Evolutionary conservation across 2,329 filamentous ascomycete species (phyloP).

Genomic region (Berkeleyomyces rouxiae): DNA sequence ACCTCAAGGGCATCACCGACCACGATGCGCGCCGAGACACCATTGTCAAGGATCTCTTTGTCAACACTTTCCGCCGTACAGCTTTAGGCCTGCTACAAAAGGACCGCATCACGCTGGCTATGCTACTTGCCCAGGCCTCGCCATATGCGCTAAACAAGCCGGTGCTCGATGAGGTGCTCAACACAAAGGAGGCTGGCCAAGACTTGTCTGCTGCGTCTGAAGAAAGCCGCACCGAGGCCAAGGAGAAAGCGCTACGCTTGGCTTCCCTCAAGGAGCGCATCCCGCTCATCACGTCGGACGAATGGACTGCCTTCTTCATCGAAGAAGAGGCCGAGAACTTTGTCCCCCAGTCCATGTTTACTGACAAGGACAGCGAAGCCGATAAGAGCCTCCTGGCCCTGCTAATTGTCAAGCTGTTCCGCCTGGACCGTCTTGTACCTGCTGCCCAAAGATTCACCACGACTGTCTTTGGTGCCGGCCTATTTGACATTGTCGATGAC

Average conservation of each 20-base stretch:
- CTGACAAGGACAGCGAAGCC: conserved; percentile 37
- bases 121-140: conserved; percentile 89
- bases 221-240: conserved; percentile 42
- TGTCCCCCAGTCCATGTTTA: conserved; percentile 57
- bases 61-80: conserved; percentile 85
- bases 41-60: conserved; percentile 81
- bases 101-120: conserved; percentile 82
- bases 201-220: conserved; percentile 44
- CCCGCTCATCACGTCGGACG: conserved; percentile 39
- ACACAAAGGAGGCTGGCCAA: conserved; percentile 55
- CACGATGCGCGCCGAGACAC: conserved; percentile 69
- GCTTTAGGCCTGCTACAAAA: conserved; percentile 83
- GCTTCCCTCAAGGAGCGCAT: conserved; percentile 57
- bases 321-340: conserved; percentile 77
- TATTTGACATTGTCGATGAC: conserved; percentile 75
- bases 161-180: conserved; percentile 73
- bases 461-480: conserved; percentile 64
- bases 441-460: conserved; percentile 80
- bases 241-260: conserved; percentile 52
- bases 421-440: conserved; percentile 88
- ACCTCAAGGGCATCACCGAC: conserved; percentile 51
- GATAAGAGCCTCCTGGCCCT: conserved; percentile 72
- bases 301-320: conserved; percentile 68
- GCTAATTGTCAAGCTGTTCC: conserved; percentile 82
- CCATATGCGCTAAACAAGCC: conserved; percentile 89